Evolutionary conservation across 257 asterid genomes (phyloP).

Genomic region (Linderniella brevidens): DNA sequence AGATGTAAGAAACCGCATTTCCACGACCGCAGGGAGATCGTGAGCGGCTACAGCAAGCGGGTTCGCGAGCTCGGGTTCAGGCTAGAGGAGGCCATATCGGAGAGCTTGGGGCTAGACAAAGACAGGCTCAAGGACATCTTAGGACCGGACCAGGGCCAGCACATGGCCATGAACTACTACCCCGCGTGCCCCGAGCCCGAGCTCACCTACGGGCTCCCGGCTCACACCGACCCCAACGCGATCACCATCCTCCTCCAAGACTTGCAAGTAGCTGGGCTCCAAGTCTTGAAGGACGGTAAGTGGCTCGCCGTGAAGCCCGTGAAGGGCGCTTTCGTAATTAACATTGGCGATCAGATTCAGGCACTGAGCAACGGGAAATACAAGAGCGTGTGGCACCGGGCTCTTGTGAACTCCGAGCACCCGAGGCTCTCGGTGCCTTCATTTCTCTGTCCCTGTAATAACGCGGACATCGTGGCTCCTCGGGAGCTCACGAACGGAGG

Average conservation of each 20-base stretch:
- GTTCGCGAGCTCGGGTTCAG: slow-evolving; percentile 38
- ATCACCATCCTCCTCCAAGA: slow-evolving; percentile 90
- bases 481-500: slow-evolving; percentile 25
- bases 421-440: slow-evolving; percentile 72
- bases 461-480: slow-evolving; percentile 55
- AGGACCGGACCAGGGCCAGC: slow-evolving; percentile 77
- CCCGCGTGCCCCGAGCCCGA: slow-evolving; percentile 90
- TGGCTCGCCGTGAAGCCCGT: slow-evolving; percentile 68
- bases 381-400: slow-evolving; percentile 87
- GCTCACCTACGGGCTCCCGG: slow-evolving; percentile 69
- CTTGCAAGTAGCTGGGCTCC: slow-evolving; percentile 55
- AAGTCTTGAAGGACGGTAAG: slow-evolving; percentile 64
- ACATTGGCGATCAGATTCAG: slow-evolving; percentile 85
- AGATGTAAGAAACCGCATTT: no score
- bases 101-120: slow-evolving; percentile 27
- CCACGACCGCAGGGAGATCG: slow-evolving; percentile 20
- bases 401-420: slow-evolving; percentile 50
- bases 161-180: slow-evolving; percentile 78
- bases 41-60: slow-evolving; percentile 27
- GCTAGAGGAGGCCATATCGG: slow-evolving; percentile 30
- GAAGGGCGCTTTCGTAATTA: slow-evolving; percentile 60
- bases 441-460: slow-evolving; percentile 68
- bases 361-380: slow-evolving; percentile 76
- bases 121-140: slow-evolving; percentile 21
- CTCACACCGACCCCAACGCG: slow-evolving; percentile 79